phyloP scores from a whole-genome alignment of 2,329 filamentous ascomycete species.

The Fusarium sp. region DNA sequence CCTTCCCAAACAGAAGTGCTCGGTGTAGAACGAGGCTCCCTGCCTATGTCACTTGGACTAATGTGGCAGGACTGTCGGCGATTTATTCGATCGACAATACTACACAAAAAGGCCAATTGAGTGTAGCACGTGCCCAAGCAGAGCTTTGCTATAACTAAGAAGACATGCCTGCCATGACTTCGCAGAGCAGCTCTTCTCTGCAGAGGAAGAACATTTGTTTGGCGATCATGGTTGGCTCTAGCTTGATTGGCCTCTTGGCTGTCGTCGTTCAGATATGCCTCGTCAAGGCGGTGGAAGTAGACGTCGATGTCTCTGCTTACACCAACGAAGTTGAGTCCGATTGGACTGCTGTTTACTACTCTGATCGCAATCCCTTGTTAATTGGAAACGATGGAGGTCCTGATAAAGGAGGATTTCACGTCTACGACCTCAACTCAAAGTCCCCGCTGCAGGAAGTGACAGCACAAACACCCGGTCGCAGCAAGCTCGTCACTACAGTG shows the following conservation, averaged over 20 bases:
- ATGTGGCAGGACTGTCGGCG: constrained; percentile 22
- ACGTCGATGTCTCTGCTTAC: constrained; percentile 52
- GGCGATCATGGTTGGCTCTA: constrained; percentile 40
- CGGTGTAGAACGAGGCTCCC: constrained; percentile 20
- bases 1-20: constrained; percentile 19
- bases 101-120: constrained; percentile 9
- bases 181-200: not conserved
- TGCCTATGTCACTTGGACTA: constrained; percentile 2
- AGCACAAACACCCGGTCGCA: constrained; percentile 56
- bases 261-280: constrained; percentile 32
- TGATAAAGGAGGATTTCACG: constrained; percentile 58
- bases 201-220: constrained; percentile 17
- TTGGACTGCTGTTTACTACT: constrained; percentile 58
- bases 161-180: constrained; percentile 7
- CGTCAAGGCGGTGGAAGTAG: constrained; percentile 37
- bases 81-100: constrained; percentile 16
- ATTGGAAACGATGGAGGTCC: constrained; percentile 62
- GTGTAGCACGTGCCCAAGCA: constrained; percentile 21
- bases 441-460: constrained; percentile 51
- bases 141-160: constrained; percentile 24
- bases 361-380: constrained; percentile 52
- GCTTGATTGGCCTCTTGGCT: constrained; percentile 42
- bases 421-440: constrained; percentile 52
- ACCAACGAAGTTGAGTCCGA: constrained; percentile 58
- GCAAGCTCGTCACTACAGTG: constrained; percentile 59